Evolutionary conservation across 75 land plant species (phyloP).

Genomic region (Cunninghamia lanceolata): DNA sequence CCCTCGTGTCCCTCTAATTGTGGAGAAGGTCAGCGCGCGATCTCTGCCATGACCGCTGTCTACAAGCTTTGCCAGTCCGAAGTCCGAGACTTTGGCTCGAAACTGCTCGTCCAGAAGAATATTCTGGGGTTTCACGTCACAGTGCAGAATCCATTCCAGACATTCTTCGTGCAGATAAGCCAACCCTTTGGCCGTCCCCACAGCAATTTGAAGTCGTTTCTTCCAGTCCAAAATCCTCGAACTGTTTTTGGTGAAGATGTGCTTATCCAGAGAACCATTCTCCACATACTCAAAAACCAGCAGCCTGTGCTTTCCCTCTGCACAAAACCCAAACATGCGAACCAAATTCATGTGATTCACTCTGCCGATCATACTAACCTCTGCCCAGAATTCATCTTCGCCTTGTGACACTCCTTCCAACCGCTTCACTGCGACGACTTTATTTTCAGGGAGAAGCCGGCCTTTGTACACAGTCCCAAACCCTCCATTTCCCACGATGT

Average conservation of each 20-base stretch:
- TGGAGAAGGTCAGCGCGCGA: background rate
- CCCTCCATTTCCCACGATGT: conserved; percentile 48
- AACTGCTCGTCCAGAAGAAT: conserved; percentile 62
- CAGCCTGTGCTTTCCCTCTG: conserved; percentile 34
- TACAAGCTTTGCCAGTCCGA: conserved; percentile 58
- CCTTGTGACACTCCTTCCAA: conserved; percentile 34
- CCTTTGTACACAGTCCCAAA: conserved; percentile 57
- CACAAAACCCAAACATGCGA: conserved; percentile 69
- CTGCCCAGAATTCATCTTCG: conserved; percentile 54
- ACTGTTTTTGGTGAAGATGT: conserved; percentile 23
- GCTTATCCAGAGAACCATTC: conserved; percentile 55
- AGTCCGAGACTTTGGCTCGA: conserved; percentile 74
- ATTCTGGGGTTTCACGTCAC: conserved; percentile 63
- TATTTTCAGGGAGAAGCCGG: conserved; percentile 17
- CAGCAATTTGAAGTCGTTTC: conserved; percentile 35
- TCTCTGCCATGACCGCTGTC: conserved; percentile 12
- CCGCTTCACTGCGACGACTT: conserved; percentile 51
- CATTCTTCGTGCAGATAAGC: conserved; percentile 62
- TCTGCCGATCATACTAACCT: conserved; percentile 63
- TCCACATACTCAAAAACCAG: conserved; percentile 56
- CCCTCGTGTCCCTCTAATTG: conserved; percentile 60
- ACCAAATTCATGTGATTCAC: conserved; percentile 78
- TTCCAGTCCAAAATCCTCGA: conserved; percentile 27
- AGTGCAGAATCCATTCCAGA: conserved; percentile 59
- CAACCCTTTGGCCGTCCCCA: conserved; percentile 48